Percentiles rank a stretch among this genome's conserved stretches.
phyloP scores from a whole-genome alignment of 1,284 basidiomycete species.

The Irpex sp. region DNA sequence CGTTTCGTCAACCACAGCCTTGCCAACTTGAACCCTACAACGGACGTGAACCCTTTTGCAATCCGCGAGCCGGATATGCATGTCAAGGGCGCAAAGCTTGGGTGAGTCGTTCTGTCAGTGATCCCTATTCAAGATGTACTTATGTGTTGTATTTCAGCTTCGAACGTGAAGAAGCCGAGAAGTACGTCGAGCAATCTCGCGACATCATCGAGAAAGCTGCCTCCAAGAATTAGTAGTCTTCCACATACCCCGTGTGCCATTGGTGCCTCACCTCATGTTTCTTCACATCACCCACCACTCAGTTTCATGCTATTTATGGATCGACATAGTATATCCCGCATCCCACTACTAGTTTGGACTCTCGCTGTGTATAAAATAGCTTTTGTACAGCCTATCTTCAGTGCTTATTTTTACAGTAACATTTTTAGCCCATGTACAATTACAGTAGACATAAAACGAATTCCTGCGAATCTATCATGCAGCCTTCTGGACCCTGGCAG shows the following conservation, averaged over 20 bases:
- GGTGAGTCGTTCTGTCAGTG: constrained; percentile 44
- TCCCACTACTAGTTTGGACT: no score
- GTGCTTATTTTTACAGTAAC: no score
- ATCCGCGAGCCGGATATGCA: constrained; percentile 86
- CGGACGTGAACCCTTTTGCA: constrained; percentile 90
- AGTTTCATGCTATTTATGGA: no score
- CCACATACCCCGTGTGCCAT: neutral
- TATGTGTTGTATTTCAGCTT: constrained; percentile 45
- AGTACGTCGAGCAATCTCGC: constrained; percentile 45
- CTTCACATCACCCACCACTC: neutral
- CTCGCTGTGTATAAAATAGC: no score
- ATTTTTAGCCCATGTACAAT: no score
- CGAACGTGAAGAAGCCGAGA: constrained; percentile 69
- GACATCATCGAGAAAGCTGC: constrained; percentile 3
- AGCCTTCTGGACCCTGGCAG: neutral
- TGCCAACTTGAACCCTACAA: constrained; percentile 73
- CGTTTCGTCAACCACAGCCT: constrained; percentile 92
- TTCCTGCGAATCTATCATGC: neutral
- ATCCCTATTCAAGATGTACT: constrained; percentile 2
- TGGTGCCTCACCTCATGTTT: neutral
- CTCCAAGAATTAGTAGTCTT: neutral
- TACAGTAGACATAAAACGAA: no score
- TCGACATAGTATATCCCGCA: no score
- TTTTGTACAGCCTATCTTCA: no score
- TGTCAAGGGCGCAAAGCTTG: constrained; percentile 71